Evolutionary conservation across 169 alveolate genomes (phyloP).

Genomic region (Cytauxzoon felis): DNA sequence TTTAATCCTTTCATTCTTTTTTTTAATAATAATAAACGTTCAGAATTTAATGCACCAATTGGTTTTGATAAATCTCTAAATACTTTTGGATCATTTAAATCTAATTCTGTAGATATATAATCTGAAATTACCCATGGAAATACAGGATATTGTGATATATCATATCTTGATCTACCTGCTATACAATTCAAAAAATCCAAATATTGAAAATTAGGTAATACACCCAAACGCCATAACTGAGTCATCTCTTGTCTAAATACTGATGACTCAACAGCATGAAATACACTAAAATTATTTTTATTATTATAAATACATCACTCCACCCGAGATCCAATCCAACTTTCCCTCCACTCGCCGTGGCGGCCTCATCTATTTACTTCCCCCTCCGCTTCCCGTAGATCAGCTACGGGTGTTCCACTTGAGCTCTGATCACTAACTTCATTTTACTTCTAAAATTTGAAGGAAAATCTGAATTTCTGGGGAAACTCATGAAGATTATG

Average conservation of each 20-base stretch:
- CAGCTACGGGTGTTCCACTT: no score
- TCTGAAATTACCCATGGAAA: slow-evolving; percentile 94
- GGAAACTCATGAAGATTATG: no score
- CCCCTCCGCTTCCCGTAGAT: no score
- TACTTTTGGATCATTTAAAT: slow-evolving; percentile 62
- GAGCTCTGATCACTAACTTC: no score
- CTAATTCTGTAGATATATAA: slow-evolving; percentile 69
- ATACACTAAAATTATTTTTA: slow-evolving; percentile 30
- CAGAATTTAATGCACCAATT: slow-evolving; percentile 85
- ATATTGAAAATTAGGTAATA: slow-evolving; percentile 90
- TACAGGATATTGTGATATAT: slow-evolving; percentile 94
- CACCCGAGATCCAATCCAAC: no score
- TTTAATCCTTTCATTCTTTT: slow-evolving; percentile 63
- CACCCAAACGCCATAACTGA: slow-evolving; percentile 86
- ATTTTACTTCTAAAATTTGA: no score
- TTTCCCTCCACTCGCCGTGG: no score
- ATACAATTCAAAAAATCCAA: slow-evolving; percentile 87
- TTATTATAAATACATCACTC: no score
- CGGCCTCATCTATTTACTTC: no score
- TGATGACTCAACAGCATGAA: slow-evolving; percentile 67
- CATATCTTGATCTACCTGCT: slow-evolving; percentile 90
- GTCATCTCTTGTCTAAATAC: slow-evolving; percentile 69
- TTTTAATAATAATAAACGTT: slow-evolving; percentile 75
- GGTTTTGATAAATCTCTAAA: slow-evolving; percentile 89
- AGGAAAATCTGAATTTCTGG: no score